Conservation (phyloP, 2,329 filamentous ascomycete genomes). For the Monosporascus sp. region DNA sequence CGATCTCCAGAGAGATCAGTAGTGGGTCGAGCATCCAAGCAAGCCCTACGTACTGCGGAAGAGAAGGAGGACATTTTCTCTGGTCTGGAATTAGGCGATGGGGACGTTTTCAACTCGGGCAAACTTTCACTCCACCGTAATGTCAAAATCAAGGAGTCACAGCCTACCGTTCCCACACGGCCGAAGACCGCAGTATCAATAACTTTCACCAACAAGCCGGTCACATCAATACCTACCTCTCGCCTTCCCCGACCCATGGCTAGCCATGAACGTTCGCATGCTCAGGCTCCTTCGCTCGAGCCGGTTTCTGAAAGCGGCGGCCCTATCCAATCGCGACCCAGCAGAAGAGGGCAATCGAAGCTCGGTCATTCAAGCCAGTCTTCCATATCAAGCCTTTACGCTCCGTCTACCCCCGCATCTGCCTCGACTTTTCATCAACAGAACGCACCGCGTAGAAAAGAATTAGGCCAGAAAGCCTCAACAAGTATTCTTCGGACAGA, state of each 20-base stretch:
- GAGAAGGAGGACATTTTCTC: constrained; percentile 76
- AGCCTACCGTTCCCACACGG: constrained; percentile 64
- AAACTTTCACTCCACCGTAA: constrained; percentile 88
- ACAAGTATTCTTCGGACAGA: constrained; percentile 50
- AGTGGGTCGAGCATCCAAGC: constrained; percentile 29
- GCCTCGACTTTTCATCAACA: constrained; percentile 45
- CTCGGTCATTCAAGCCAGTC: constrained; percentile 65
- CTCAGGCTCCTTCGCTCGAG: constrained; percentile 68
- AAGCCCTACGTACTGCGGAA: constrained; percentile 27
- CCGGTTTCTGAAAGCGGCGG: constrained; percentile 88
- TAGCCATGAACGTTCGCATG: constrained; percentile 61
- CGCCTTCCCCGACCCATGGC: constrained; percentile 72
- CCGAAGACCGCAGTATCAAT: constrained; percentile 75
- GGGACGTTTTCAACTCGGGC: constrained; percentile 71
- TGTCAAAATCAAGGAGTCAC: constrained; percentile 74
- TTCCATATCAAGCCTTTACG: constrained; percentile 59
- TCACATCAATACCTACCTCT: constrained; percentile 45
- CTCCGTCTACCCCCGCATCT: constrained; percentile 55
- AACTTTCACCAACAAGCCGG: constrained; percentile 82
- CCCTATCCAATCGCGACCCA: constrained; percentile 51
- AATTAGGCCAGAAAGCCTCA: constrained; percentile 52
- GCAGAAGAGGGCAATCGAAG: constrained; percentile 61
- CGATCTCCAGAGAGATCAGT: constrained; percentile 47
- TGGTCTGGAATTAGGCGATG: constrained; percentile 81
- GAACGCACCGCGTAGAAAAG: constrained; percentile 56